Evolutionary conservation across 2,329 filamentous ascomycete species (phyloP).

Genomic region (Hymenotorrendiella dingleyae): DNA sequence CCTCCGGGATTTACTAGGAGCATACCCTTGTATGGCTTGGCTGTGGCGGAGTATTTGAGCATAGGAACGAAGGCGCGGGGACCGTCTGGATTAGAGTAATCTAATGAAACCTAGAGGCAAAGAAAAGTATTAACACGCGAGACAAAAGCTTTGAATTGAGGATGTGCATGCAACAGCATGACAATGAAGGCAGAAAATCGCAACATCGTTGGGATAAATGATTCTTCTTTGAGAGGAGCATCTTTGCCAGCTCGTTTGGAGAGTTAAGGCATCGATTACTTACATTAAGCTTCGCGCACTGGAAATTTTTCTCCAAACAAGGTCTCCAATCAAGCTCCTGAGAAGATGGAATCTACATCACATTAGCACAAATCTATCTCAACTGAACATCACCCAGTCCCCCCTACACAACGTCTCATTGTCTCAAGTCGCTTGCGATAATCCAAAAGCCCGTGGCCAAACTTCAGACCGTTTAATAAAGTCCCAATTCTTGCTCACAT

Average conservation of each 20-base stretch:
- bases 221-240: not conserved
- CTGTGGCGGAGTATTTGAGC: conserved; percentile 11
- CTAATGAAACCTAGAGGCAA: conserved; percentile 16
- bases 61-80: conserved; percentile 11
- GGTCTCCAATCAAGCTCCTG: not conserved
- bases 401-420: too few relatives aligned
- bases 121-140: too few relatives aligned
- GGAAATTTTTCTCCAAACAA: not conserved
- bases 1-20: conserved; percentile 18
- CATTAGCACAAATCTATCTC: too few relatives aligned
- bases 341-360: too few relatives aligned
- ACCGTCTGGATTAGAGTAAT: conserved; percentile 10
- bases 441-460: too few relatives aligned
- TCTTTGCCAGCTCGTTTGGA: not conserved
- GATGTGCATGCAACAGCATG: too few relatives aligned
- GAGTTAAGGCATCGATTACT: not conserved
- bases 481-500: too few relatives aligned
- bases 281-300: conserved; percentile 1
- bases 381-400: too few relatives aligned
- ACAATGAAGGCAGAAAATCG: too few relatives aligned
- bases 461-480: too few relatives aligned
- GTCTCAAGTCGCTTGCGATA: too few relatives aligned
- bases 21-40: conserved; percentile 14
- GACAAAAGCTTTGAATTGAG: too few relatives aligned
- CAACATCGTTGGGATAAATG: not conserved